Conservation (phyloP, 2,329 filamentous ascomycete species). For the Diaporthe amygdali region DNA sequence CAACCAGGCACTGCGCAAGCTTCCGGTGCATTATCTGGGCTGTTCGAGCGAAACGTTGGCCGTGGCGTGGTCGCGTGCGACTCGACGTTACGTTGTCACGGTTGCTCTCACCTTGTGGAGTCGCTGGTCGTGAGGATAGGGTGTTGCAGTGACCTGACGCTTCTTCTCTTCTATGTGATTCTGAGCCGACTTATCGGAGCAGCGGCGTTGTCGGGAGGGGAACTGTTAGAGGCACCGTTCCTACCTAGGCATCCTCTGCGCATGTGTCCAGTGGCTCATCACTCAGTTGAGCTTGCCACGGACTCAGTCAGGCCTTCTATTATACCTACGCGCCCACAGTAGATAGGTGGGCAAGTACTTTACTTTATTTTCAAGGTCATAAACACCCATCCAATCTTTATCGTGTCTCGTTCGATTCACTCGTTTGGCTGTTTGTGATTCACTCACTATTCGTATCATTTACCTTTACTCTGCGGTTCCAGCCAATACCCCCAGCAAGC, state of each 20-base stretch:
- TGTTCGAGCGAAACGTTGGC: background rate
- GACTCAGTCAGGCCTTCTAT: background rate
- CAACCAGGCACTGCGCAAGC: background rate
- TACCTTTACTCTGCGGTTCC: background rate
- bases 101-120: background rate
- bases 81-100: slow-evolving; percentile 14
- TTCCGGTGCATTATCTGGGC: background rate
- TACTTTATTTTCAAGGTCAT: background rate
- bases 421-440: background rate
- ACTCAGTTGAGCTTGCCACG: background rate
- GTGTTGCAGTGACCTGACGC: background rate
- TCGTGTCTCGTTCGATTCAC: background rate
- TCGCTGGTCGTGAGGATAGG: background rate
- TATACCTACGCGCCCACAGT: background rate
- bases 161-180: no score
- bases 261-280: background rate
- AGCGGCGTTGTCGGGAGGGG: background rate
- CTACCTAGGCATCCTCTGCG: background rate
- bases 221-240: background rate
- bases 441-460: background rate
- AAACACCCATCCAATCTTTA: background rate
- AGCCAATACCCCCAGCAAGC: background rate
- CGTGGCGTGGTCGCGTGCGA: background rate
- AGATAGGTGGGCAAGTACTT: background rate
- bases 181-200: no score